A percentile compares a stretch with the other conserved stretches of the same genome.
Conservation (phyloP, 1,284 basidiomycete species). For the Ceratobasidium sp. region DNA sequence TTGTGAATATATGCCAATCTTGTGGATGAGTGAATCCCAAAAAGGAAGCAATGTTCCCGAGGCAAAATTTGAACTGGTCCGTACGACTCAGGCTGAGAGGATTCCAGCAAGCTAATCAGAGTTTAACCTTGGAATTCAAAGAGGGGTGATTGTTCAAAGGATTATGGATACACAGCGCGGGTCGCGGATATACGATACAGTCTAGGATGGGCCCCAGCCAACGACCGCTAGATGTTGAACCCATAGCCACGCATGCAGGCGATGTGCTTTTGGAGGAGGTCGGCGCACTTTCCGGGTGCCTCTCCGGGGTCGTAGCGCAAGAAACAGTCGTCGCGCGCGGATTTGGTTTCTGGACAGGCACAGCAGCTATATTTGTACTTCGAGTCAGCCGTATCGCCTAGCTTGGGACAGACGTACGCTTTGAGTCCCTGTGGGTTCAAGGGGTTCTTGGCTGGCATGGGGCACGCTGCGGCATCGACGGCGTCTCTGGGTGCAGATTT, state of each 20-base stretch:
- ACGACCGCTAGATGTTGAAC: conserved; percentile 83
- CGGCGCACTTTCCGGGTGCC: conserved; percentile 81
- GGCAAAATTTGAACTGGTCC: not conserved
- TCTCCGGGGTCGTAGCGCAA: conserved; percentile 75
- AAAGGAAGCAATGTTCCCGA: conserved; percentile 9
- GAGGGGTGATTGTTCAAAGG: conserved; percentile 7
- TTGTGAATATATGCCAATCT: not conserved
- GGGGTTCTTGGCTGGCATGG: conserved; percentile 63
- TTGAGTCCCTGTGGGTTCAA: conserved; percentile 91
- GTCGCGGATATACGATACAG: conserved; percentile 7
- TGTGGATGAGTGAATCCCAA: conserved; percentile 1
- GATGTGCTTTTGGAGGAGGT: conserved; percentile 81
- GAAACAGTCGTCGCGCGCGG: conserved; percentile 92
- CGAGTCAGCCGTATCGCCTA: conserved; percentile 5
- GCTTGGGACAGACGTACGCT: conserved; percentile 71
- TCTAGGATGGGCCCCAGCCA: not conserved
- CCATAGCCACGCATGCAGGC: conserved; percentile 91
- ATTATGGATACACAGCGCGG: conserved; percentile 27
- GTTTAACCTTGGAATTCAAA: not conserved
- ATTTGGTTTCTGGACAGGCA: conserved; percentile 95
- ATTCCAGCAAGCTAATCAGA: no score
- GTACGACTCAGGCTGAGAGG: no score
- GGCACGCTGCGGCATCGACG: conserved; percentile 49
- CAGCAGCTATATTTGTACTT: conserved; percentile 72
- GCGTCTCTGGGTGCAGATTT: conserved; percentile 54